Base-by-base conservation (phyloP, 768 basidiomycete genomes). In the Mycena rosella region DNA sequence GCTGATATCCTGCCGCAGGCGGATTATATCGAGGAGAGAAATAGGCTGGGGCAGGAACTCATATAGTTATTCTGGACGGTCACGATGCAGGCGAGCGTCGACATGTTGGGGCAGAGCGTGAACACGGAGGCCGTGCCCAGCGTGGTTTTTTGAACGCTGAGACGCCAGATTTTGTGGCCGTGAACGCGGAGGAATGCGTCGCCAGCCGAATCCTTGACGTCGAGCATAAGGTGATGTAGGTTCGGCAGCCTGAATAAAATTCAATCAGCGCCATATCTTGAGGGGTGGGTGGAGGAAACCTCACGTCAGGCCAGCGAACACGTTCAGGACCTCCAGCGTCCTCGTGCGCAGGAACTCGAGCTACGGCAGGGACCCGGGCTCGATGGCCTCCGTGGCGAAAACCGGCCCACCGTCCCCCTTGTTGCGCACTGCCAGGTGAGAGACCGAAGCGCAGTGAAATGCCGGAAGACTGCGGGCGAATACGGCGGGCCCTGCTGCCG, bases 301-400 rank as follows among this genome's bases (percentile, higher is more conserved):
- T 36, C n/a, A 63, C 61, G 13, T 54, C 52, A 54, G 38, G n/a
- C 38, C 5, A 6, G 48, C n/a, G 20, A 63, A 36, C 3, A 63
- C 22, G 1, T 24, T 9, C 30, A 54, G 15, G 0, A 6, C 30
- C 7, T 63, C 38, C 0, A 40, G 40, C 9, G 22, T 8, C 26
- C 14, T 7, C 14, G 52, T 3, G 5, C 49, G 30, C 4, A 63
- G 30, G 8, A 32, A 34, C n/a, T 54, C 40, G 22, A 63, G 26
- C 38, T 18, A 18, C 13, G 61, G 61, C 7, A 63, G 42, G 1
- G 51, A 42, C 15, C 6, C 15, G 11, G 32, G 2, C 30, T 24
- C 40, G 1, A 63, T 27, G 8, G 49, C 11, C 9, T 11, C 20
- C 26, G 22, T 26, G 5, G 48, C 24, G 48, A 29, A 3, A 29